Percentiles rank a stretch among this genome's conserved stretches.
phyloP scores from a whole-genome alignment of 2,329 filamentous ascomycete genomes.

The Tolypocladium ophioglossoides region DNA sequence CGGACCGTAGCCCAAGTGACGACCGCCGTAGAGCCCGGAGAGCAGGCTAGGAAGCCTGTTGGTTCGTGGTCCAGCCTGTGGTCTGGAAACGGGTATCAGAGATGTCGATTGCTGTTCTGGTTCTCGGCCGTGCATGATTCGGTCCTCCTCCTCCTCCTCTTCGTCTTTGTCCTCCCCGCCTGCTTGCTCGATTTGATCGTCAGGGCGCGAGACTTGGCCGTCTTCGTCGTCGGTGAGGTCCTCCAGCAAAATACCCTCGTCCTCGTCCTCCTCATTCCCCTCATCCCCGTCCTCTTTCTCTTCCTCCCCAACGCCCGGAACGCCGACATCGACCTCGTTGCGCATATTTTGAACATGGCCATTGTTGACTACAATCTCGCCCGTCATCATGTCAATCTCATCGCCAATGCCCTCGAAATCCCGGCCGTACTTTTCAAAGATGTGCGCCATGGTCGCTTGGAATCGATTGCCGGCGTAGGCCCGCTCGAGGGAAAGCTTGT shows the following conservation, averaged over 20 bases:
- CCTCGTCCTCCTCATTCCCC: conserved; percentile 23
- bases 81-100: conserved; percentile 2
- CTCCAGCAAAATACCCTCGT: conserved; percentile 22
- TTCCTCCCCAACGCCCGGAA: conserved; percentile 14
- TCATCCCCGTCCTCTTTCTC: conserved; percentile 17
- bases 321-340: conserved; percentile 39
- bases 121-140: conserved; percentile 6
- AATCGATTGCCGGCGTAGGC: conserved; percentile 59
- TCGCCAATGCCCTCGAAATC: conserved; percentile 80
- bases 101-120: conserved; percentile 1
- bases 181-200: background rate
- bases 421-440: conserved; percentile 78
- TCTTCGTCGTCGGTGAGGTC: conserved; percentile 17
- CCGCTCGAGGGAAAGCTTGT: conserved; percentile 50
- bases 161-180: background rate
- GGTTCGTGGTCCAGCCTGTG: background rate
- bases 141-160: conserved; percentile 7
- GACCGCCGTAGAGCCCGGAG: conserved; percentile 3
- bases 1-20: conserved; percentile 3
- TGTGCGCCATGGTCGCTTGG: conserved; percentile 75
- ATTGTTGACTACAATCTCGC: conserved; percentile 79
- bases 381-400: conserved; percentile 77
- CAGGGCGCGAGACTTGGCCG: background rate
- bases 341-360: conserved; percentile 64
- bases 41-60: conserved; percentile 3